Base-by-base conservation (phyloP, 352 stramenopile genomes). In the Pythium sp. region DNA sequence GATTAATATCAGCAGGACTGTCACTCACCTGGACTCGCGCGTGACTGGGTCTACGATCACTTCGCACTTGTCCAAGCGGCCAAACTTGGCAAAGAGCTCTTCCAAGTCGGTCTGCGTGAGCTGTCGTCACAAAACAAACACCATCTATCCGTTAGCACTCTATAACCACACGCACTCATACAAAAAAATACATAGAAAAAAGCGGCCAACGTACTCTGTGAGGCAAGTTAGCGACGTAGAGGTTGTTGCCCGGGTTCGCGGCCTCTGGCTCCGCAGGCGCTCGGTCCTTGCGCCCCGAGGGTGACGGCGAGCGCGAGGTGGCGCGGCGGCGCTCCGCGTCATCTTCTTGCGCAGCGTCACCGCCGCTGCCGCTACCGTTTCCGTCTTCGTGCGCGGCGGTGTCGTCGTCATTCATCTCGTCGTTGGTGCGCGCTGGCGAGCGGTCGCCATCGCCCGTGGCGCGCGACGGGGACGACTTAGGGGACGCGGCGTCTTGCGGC, bases 41-140 rank as follows among this genome's bases (percentile, higher is more conserved):
- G 87, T 90, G 51, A 91, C 79, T 11, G 87, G 87, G 71, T 95
- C 85, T 62, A 86, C 58, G 71, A 95, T 95, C 65, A 95, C 79
- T 67, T 95, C 83, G 70, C 83, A 92, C 73, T 91, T 90, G 62
- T 86, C 66, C 20, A 93, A 68, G 7, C 79, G 83, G 1, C 87
- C 87, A 58, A 81, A 95, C 71, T 95, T 93, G 62, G 62, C 28
- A 62, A 95, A 95, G 0, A 91, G 49, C 24, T 92, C 85, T 59
- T 92, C 74, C 32, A 95, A 62, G 28, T 95, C 87, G 2, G 65
- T 46, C 67, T 93, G 64, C 5, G 53, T 65, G 38, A 84, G 65
- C 79, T 87, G 56, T 24, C 28, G 2, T 43, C 47, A 43, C 38
- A 58, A 28, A 20, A 38, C 8, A 64, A 64, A 30, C 43, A 36